Conservation (phyloP, 345 rosid genomes). For the Salix koriyanagi region DNA sequence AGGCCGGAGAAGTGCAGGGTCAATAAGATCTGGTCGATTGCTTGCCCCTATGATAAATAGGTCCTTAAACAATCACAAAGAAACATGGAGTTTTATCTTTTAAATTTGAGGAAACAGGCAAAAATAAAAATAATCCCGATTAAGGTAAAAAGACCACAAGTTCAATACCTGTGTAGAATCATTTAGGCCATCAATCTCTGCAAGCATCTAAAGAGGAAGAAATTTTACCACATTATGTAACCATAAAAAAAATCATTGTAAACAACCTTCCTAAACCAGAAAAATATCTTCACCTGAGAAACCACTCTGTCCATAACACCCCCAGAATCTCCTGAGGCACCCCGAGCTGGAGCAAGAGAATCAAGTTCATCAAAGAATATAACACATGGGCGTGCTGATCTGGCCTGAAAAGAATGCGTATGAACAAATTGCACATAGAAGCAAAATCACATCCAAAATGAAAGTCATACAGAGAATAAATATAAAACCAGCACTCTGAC, state of each 20-base stretch:
- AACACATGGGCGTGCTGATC: conserved; percentile 94
- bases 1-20: conserved; percentile 93
- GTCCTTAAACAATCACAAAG: conserved; percentile 40
- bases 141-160: background rate
- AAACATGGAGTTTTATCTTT: conserved; percentile 5
- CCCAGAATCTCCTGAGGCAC: conserved; percentile 97
- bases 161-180: conserved; percentile 68
- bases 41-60: conserved; percentile 95
- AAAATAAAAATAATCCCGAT: too few species aligned
- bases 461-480: background rate
- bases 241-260: background rate
- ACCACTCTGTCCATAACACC: conserved; percentile 99
- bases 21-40: conserved; percentile 95
- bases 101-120: background rate
- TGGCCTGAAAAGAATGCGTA: conserved; percentile 55
- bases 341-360: conserved; percentile 99
- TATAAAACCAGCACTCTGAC: background rate
- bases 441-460: background rate
- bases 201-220: conserved; percentile 66
- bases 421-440: background rate
- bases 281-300: conserved; percentile 61
- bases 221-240: conserved; percentile 12
- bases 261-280: conserved; percentile 2
- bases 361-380: conserved; percentile 97
- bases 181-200: conserved; percentile 92